Evolutionary conservation across 495 filamentous ascomycete species (phyloP).

Genomic region (Apiosordaria backusii): DNA sequence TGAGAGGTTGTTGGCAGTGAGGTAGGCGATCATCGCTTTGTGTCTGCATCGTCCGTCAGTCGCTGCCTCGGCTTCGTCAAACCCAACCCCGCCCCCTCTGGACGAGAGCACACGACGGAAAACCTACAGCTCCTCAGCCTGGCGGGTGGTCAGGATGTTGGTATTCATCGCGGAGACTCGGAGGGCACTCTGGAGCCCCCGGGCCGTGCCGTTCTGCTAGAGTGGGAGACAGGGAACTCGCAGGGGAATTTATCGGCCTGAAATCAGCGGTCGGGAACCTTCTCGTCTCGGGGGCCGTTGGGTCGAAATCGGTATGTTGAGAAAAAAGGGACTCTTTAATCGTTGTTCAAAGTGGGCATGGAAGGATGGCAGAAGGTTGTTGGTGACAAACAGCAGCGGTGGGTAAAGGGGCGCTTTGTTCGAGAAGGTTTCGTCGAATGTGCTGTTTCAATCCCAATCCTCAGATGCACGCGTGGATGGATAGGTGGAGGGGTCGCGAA

Average conservation of each 20-base stretch:
- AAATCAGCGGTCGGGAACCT: conserved; percentile 6
- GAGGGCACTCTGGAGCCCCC: conserved; percentile 6
- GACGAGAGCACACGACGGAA: background rate
- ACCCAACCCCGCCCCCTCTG: background rate
- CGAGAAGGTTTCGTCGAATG: conserved; percentile 13
- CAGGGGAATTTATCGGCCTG: conserved; percentile 11
- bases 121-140: conserved; percentile 85
- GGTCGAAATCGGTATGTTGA: background rate
- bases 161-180: conserved; percentile 53
- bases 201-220: conserved; percentile 4
- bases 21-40: conserved; percentile 86
- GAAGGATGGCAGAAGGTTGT: background rate
- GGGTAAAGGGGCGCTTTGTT: background rate
- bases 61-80: background rate
- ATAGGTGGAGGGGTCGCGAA: conserved; percentile 5
- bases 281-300: background rate
- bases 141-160: conserved; percentile 70
- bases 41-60: conserved; percentile 57
- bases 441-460: conserved; percentile 6
- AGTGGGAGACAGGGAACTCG: conserved; percentile 14
- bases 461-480: conserved; percentile 5
- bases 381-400: background rate
- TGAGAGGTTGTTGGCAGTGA: conserved; percentile 64
- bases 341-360: background rate
- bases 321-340: background rate